Evolutionary conservation across 768 basidiomycete species (phyloP), one percentile per base, ranked within the genome.

Genomic region (Boletus patriciae): DNA sequence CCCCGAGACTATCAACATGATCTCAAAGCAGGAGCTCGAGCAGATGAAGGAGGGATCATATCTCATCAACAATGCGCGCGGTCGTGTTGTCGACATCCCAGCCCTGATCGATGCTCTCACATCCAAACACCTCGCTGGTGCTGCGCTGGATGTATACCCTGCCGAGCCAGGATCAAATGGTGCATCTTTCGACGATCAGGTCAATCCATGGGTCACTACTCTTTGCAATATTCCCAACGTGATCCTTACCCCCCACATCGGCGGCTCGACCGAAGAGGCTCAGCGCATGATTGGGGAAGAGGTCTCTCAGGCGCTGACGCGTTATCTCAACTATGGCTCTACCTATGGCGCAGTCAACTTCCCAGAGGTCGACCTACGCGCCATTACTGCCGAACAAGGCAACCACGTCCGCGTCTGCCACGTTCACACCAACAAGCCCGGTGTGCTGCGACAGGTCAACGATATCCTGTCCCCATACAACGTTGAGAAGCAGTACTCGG

Each of bases 401-500:
- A 81, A 81, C 60, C 81, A 89, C 67, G 84, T 98, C 62, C 90
- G 97, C 60, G 80, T 99, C 34, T 98, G 97, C 76, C 86, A 98
- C 73, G 90, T 97, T 47, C 97, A 99, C 82, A 86, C 80, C 73
- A 99, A 99, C 77, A 84, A 90, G 73, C 94, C 94, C 49, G 94
- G 94, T 79, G 97, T 98, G 46, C 87, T 99, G 68, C 87, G 85
- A 66, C 84, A 87, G 68, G 91, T 99, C 80, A 99, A 99, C 81
- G 90, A 95, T 63, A 88, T 90, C 31, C 77, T 99, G 41, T 90
- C 90, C 47, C 88, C 92, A 38, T 94, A 95, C 82, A 98, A 99
- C 74, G 95, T 99, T 70, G 94, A 96, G 76, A 98, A 98, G 78
- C 97, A 98, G 76, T 98, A 88, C 75, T 94, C 96, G n/a, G 97